phyloP scores from a whole-genome alignment of 306 rosid species.

The Vicia faba region DNA sequence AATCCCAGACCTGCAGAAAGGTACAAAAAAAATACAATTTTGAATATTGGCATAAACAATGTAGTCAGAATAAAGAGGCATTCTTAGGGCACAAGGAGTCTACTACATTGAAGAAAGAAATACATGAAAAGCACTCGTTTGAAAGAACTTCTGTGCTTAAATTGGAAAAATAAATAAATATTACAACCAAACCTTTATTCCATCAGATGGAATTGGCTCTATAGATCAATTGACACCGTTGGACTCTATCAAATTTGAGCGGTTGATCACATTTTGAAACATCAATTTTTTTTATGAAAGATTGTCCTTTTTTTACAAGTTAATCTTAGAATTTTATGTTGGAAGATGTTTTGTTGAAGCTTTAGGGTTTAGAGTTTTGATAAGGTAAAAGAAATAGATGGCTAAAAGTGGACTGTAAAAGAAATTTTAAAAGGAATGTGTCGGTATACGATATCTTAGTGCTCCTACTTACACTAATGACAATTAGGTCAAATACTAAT shows the following conservation, averaged over 20 bases:
- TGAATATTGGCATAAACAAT: conserved; percentile 14
- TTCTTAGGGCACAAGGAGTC: not conserved
- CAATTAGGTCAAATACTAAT: not conserved
- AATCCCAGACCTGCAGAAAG: conserved; percentile 84
- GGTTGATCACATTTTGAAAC: not conserved
- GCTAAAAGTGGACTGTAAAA: not conserved
- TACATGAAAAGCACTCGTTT: not conserved
- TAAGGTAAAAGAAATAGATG: not conserved
- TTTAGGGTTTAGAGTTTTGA: not conserved
- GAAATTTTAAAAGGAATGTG: not conserved
- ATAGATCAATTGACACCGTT: conserved; percentile 10
- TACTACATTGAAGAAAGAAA: conserved; percentile 14
- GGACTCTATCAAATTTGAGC: conserved; percentile 1
- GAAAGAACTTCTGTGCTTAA: not conserved
- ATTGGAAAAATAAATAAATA: not conserved
- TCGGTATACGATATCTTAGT: not conserved
- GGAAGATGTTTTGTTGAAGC: not conserved
- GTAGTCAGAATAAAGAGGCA: conserved; percentile 2
- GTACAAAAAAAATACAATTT: conserved; percentile 13
- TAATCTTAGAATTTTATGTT: not conserved
- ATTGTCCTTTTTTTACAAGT: not conserved
- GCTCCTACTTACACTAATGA: too few species aligned
- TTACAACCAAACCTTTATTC: conserved; percentile 10
- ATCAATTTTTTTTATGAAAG: not conserved
- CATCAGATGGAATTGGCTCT: not conserved